phyloP scores from a whole-genome alignment of 2,329 filamentous ascomycete genomes.

The Colletotrichum neosansevieriae region DNA sequence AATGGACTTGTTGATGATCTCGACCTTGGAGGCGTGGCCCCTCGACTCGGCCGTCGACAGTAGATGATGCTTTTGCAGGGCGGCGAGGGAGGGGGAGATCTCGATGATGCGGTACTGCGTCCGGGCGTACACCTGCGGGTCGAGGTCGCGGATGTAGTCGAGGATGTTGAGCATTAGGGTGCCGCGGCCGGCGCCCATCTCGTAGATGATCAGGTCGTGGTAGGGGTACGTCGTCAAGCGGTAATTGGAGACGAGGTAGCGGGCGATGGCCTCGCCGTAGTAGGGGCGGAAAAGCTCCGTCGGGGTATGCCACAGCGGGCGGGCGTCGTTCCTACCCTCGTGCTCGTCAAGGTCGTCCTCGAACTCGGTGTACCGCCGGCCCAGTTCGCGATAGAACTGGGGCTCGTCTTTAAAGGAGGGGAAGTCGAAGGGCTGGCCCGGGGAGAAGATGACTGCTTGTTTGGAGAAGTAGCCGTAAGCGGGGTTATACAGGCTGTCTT shows the following conservation, averaged over 20 bases:
- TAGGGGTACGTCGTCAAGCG: constrained; percentile 94
- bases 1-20: constrained; percentile 94
- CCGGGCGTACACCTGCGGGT: constrained; percentile 92
- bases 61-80: constrained; percentile 80
- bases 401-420: constrained; percentile 83
- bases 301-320: constrained; percentile 98
- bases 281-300: constrained; percentile 97
- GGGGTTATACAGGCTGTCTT: constrained; percentile 95
- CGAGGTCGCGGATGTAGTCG: constrained; percentile 90
- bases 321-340: constrained; percentile 74
- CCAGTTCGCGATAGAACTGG: constrained; percentile 82
- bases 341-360: constrained; percentile 86
- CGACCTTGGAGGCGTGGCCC: constrained; percentile 86
- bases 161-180: constrained; percentile 98
- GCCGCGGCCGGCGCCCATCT: constrained; percentile 97
- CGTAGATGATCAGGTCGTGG: constrained; percentile 97
- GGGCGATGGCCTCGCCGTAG: constrained; percentile 97
- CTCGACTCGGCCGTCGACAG: constrained; percentile 73
- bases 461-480: constrained; percentile 97
- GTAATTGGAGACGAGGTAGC: constrained; percentile 96
- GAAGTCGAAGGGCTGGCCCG: constrained; percentile 93
- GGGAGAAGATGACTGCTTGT: constrained; percentile 94
- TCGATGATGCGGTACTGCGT: constrained; percentile 97
- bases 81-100: constrained; percentile 86
- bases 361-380: constrained; percentile 86